These are phyloP conservation scores for Pistacia vera DNA, from an alignment of 345 rosid species.

Conservation along the genomic window DNA sequence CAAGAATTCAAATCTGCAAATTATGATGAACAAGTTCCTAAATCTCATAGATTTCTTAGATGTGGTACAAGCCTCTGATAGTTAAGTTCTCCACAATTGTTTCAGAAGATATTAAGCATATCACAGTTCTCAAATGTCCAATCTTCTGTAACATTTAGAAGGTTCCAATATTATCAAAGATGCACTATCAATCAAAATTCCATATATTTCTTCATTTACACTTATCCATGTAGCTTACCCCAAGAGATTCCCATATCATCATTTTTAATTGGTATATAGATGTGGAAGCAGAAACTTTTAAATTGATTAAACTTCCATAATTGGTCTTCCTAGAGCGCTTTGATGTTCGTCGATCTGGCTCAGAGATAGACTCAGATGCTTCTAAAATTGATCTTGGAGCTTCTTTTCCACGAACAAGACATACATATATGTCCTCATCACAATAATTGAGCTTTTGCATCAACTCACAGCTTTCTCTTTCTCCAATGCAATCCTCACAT, in stretches of 20 bases:
- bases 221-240: slow-evolving; percentile 55
- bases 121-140: neutral
- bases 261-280: slow-evolving; percentile 89
- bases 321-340: slow-evolving; percentile 85
- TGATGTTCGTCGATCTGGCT: slow-evolving; percentile 79
- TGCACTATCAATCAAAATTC: slow-evolving; percentile 9
- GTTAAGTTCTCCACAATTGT: neutral
- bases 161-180: neutral
- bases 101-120: neutral
- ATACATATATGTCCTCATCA: slow-evolving; percentile 72
- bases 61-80: neutral
- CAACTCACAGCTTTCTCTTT: slow-evolving; percentile 86
- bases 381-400: slow-evolving; percentile 89
- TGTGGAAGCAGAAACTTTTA: slow-evolving; percentile 89
- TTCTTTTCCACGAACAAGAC: slow-evolving; percentile 85
- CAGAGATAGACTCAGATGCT: slow-evolving; percentile 66
- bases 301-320: slow-evolving; percentile 66
- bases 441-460: slow-evolving; percentile 84
- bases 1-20: neutral
- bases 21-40: neutral
- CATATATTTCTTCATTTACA: neutral
- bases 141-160: neutral
- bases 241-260: slow-evolving; percentile 99
- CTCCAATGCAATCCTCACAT: slow-evolving; percentile 94
- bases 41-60: neutral